A percentile compares a stretch with the other conserved stretches of the same genome.
Conservation (phyloP, 805 yeast species). For the Cyberlindnera xishuangbannaensis region DNA sequence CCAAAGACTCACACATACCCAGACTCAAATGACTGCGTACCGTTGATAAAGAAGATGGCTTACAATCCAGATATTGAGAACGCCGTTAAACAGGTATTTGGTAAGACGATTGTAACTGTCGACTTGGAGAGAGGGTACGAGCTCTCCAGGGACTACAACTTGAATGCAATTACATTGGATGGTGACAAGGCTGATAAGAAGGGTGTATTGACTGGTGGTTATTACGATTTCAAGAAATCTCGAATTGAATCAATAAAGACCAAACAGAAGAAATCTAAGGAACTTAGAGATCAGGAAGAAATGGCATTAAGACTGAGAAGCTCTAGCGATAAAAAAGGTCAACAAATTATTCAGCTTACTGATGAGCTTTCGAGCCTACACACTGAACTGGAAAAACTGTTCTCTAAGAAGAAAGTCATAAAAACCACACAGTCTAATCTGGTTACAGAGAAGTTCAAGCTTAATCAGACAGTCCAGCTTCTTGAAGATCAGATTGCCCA, state of each 20-base stretch:
- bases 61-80: conserved; percentile 49
- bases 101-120: conserved; percentile 70
- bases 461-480: conserved; percentile 37
- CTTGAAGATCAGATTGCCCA: conserved; percentile 7
- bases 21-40: conserved; percentile 56
- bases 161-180: conserved; percentile 81
- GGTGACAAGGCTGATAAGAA: conserved; percentile 84
- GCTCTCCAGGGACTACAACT: conserved; percentile 50
- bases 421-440: conserved; percentile 37
- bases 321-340: conserved; percentile 41
- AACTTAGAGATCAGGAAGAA: conserved; percentile 35
- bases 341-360: conserved; percentile 44
- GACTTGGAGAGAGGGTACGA: conserved; percentile 64
- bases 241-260: conserved; percentile 64
- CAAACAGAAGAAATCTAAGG: conserved; percentile 46
- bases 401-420: conserved; percentile 37
- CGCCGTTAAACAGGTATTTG: conserved; percentile 78
- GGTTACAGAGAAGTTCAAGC: conserved; percentile 34
- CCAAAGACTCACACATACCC: conserved; percentile 49
- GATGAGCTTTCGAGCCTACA: conserved; percentile 34
- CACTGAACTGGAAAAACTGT: conserved; percentile 37
- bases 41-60: conserved; percentile 70
- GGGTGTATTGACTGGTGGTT: conserved; percentile 90
- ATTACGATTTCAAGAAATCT: conserved; percentile 59
- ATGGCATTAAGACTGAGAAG: conserved; percentile 34